Conservation (phyloP, 2,329 filamentous ascomycete genomes). For the Fusarium fujikuroi region DNA sequence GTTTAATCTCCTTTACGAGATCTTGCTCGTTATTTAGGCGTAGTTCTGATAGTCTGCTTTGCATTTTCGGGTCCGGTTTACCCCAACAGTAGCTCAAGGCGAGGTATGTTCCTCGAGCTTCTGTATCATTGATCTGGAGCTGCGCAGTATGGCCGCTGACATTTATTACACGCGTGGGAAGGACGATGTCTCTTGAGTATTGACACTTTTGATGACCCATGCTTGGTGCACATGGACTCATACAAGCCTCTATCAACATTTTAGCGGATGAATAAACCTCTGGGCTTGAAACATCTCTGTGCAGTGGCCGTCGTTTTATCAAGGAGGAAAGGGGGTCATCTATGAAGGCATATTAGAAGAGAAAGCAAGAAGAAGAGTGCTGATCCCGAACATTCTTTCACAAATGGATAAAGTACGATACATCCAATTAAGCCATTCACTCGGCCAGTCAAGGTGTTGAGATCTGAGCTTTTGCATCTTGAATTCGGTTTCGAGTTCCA, state of each 20-base stretch:
- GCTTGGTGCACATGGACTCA: rapidly evolving
- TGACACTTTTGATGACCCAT: neutral
- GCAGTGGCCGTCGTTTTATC: rapidly evolving
- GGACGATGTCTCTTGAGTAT: neutral
- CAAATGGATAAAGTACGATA: neutral
- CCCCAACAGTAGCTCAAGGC: conserved; percentile 17
- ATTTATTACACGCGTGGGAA: neutral
- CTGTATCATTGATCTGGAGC: neutral
- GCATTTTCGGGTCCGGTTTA: rapidly evolving
- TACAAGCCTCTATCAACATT: rapidly evolving
- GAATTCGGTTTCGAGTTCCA: rapidly evolving
- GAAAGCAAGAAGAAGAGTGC: rapidly evolving
- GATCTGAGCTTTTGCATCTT: rapidly evolving
- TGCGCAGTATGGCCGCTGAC: rapidly evolving
- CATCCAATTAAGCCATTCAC: rapidly evolving
- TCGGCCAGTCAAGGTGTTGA: rapidly evolving
- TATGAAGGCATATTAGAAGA: rapidly evolving
- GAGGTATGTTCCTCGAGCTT: neutral
- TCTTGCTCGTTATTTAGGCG: rapidly evolving
- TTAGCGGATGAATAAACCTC: rapidly evolving
- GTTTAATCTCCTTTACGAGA: rapidly evolving
- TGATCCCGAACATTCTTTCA: rapidly evolving
- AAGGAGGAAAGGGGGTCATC: neutral
- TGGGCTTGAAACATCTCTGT: neutral
- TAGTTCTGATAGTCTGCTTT: rapidly evolving